Evolutionary conservation across 352 stramenopile genomes (phyloP), one percentile per base, ranked within the genome.

Genomic region (Halophytophthora batemanensis): DNA sequence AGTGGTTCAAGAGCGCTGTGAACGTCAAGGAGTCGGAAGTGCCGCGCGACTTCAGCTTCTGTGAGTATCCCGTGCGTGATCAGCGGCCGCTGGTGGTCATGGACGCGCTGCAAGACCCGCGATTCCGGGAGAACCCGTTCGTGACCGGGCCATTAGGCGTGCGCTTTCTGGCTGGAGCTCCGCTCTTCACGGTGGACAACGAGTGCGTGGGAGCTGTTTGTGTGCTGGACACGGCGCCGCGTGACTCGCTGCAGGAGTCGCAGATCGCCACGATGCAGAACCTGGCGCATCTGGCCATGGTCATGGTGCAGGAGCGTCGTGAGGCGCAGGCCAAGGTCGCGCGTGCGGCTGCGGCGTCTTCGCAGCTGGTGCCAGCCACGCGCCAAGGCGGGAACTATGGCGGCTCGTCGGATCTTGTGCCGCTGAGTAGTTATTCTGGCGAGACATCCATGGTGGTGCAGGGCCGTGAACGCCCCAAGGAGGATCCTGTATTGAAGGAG

Each of bases 1-100:
- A 98, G 70, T 98, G 93, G 91, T 98, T 98, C 66, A 95, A 97
- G 69, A 96, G 82, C 49, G 71, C 85, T 18, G 72, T 90, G 23
- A 86, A 89, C 46, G 77, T 93, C 19, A 59, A 76, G 31, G 79
- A 93, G 56, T 76, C 75, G 0, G 77, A 93, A 29, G 79, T 93
- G 59, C 79, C 79, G 21, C 79, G 82, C n/a, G 79, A 90, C 53
- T 90, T 93, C 39, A 90, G 75, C 49, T 93, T 93, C 53, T 93
- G 82, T 49, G 79, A 90, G 46, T 88, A 90, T 50, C 77, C 82
- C 0, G 82, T 93, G 37, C 74, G 76, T 15, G 77, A 89, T 23
- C 72, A 84, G 49, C 62, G 66, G 53, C 79, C 82, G 17, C 67
- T 96, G 33, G 82, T 96, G 21, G 85, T 98, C 2, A 91, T 89